These are phyloP conservation scores for Liriodendron chinense DNA, from an alignment of 164 flowering plant genomes.

Conservation along the genomic window DNA sequence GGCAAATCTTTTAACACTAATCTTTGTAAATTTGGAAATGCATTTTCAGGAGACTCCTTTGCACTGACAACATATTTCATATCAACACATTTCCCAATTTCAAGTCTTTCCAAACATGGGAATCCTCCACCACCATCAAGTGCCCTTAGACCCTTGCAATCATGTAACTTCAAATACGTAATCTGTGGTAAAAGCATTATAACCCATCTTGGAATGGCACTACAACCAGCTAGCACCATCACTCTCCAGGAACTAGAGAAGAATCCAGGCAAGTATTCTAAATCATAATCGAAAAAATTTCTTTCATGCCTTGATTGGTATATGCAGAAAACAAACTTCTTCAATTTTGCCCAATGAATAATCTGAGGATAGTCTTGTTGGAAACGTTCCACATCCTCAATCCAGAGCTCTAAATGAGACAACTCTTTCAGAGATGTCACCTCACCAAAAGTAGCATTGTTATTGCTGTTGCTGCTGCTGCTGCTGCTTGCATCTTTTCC, in stretches of 20 bases:
- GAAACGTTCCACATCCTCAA: too few species aligned
- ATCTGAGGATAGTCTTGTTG: too few species aligned
- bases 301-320: too few species aligned
- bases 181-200: neutral
- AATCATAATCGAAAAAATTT: too few species aligned
- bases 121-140: neutral
- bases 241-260: neutral
- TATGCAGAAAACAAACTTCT: too few species aligned
- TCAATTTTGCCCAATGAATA: too few species aligned
- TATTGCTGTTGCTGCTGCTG: neutral
- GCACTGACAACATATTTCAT: neutral
- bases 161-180: too few species aligned
- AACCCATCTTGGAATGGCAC: neutral
- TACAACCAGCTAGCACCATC: neutral
- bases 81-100: neutral
- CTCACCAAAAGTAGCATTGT: neutral
- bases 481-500: neutral
- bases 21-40: neutral
- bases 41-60: neutral
- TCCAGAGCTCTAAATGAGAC: neutral
- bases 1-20: neutral
- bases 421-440: neutral
- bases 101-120: neutral
- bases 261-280: too few species aligned
- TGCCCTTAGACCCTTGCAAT: neutral